Conservation (phyloP, 2,329 filamentous ascomycete genomes). For the Stagonosporopsis tanaceti region DNA sequence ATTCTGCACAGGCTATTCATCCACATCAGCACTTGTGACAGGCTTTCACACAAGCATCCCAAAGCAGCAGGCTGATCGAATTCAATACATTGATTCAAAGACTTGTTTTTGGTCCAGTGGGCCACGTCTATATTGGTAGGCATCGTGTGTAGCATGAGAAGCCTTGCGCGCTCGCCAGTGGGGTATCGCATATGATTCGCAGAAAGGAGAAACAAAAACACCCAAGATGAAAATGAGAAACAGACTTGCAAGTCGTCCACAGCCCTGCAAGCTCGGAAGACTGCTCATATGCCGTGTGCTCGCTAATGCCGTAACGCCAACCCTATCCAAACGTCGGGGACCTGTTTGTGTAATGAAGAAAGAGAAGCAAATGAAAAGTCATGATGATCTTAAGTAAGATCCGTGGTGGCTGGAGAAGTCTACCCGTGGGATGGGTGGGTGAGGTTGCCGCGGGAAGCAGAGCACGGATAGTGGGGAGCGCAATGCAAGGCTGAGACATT, state of each 20-base stretch:
- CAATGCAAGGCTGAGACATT: conserved; percentile 11
- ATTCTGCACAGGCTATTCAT: neutral
- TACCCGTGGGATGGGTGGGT: conserved; percentile 6
- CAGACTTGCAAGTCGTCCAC: neutral
- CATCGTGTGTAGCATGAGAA: conserved; percentile 40
- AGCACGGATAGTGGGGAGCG: conserved; percentile 7
- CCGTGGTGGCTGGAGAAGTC: conserved; percentile 2
- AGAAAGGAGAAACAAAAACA: neutral
- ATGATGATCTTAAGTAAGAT: neutral
- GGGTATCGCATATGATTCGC: conserved; percentile 38
- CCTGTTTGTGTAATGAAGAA: neutral
- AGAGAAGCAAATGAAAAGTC: neutral
- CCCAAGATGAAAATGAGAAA: neutral
- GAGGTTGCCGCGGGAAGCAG: conserved; percentile 4
- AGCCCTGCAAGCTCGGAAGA: neutral
- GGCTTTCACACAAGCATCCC: neutral
- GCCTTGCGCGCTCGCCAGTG: conserved; percentile 45
- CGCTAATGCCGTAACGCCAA: conserved; percentile 15
- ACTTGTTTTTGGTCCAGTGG: conserved; percentile 44
- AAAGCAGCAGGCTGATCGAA: neutral
- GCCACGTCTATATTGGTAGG: conserved; percentile 39
- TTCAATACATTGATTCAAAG: conserved; percentile 2
- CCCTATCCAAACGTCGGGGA: conserved; percentile 1
- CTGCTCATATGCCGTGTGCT: conserved; percentile 5
- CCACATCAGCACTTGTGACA: neutral